Base-by-base conservation (phyloP, 2,329 filamentous ascomycete genomes). In the Thermothelomyces thermophilus region DNA sequence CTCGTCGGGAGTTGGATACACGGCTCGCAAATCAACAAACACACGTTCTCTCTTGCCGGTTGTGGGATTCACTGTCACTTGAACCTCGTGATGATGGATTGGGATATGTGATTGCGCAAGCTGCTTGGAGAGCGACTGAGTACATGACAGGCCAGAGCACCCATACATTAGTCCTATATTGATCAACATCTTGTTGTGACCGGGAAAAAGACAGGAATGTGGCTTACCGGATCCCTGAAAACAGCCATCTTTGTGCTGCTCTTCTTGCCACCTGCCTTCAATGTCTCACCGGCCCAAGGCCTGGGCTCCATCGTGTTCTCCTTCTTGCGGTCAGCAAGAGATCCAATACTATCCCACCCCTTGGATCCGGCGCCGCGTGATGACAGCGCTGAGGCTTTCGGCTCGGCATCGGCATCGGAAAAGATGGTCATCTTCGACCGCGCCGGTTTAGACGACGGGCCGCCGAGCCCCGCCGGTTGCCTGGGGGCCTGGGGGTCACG, bases 221-320 rank as follows among this genome's bases (percentile, higher is more conserved):
- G 56, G 77, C 89, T 84, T 85, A 98, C 93, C 86, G 86, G 76
- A 76, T 98, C 93, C 75, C 87, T 91, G 75, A 96, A 98, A 40
- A 98, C 80, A 63, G 84, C 75, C 83, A 98, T 86, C 75, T 96
- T 97, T 47, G 84, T 76, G 47, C 77, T 78, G 37, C 75, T 80
- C 71, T 88, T 87, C 72, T 88, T 93, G 61, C 89, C 91, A 36
- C 87, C 89, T 2, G 82, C 86, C 68, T 91, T 88, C 59, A 98
- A 70, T 35, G 87, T 96, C 72, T 97, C 90, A 22, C 93, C 93
- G 10, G 76, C 86, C 93, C 90, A 96, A 17, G 91, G 89, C 64
- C 86, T 90, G 10, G 90, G 82, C 64, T 91, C 89, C 58, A 90
- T 73, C 6, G 76, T 75, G 63, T 98, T 98, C 68, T 98, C 93